Base-by-base conservation (phyloP, 495 filamentous ascomycete genomes). In the Annulohypoxylon bovei region DNA sequence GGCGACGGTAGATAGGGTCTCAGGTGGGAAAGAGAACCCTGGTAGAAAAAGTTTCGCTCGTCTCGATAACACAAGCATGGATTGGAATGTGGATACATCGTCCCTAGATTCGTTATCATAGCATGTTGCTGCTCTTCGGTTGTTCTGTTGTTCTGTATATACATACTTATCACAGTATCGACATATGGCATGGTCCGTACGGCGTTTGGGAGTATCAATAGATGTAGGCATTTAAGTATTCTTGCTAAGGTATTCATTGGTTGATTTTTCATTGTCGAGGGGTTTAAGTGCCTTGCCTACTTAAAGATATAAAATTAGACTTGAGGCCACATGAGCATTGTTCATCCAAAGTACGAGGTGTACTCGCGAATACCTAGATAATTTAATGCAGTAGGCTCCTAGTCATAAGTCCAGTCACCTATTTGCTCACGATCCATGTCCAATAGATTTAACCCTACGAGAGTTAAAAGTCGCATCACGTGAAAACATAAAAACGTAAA, bases 201-300 rank as follows among this genome's bases (percentile, higher is more conserved):
- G 63, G 70, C 70, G 70, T 72, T 68, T 44, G 62, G 65, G 47
- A 30, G 64, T 50, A 60, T 53, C 18, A 64, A 72, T 56, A 37
- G 32, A 53, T 53, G 28, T 53, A 53, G 16, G 37, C n/a, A 2
- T 53, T n/a, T 52, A 18, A 53, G 25, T 53, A 53, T 28, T n/a
- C 7, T 33, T 20, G 16, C 32, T 35, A 42, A 42, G 28, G 11
- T 53, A 18, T 32, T 9, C 3, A 35, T 53, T 33, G 6, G 16
- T 12, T 30, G 11, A 25, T 52, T 30, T n/a, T 52, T 52, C 47
- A 0, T 42, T 16, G 20, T 18, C 1, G 18, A 5, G 2, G 20
- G 16, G n/a, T 20, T 40, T 8, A 6, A 5, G 3, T 35, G 6
- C 7, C n/a, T n/a, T n/a, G n/a, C n/a, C n/a, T n/a, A n/a, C n/a